A percentile compares a stretch with the other conserved stretches of the same genome.
phyloP scores from a whole-genome alignment of 768 basidiomycete genomes.

The Mycena venus region DNA sequence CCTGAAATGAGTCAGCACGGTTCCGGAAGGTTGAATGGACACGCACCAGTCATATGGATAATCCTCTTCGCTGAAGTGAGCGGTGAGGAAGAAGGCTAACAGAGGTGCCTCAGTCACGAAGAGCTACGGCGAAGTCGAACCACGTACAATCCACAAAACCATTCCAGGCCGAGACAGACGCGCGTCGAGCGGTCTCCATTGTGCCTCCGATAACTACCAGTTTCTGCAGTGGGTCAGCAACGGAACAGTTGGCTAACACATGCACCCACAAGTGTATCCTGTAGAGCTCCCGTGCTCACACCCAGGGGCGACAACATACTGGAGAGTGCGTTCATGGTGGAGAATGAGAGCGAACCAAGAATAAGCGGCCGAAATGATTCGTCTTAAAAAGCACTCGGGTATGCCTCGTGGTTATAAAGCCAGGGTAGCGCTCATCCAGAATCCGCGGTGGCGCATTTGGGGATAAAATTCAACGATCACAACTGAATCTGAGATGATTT shows the following conservation, averaged over 20 bases:
- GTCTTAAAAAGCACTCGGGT: constrained; percentile 30
- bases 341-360: constrained; percentile 50
- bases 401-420: constrained; percentile 28
- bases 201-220: constrained; percentile 92
- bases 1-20: constrained; percentile 56
- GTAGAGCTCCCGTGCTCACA: constrained; percentile 76
- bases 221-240: constrained; percentile 65
- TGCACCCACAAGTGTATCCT: constrained; percentile 79
- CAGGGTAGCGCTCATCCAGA: constrained; percentile 33
- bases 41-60: constrained; percentile 88
- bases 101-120: constrained; percentile 8
- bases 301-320: constrained; percentile 79
- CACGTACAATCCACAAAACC: constrained; percentile 87
- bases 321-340: constrained; percentile 78
- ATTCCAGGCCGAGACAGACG: constrained; percentile 89
- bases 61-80: constrained; percentile 90
- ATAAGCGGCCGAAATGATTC: constrained; percentile 51
- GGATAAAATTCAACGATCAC: constrained; percentile 26
- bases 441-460: constrained; percentile 25
- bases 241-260: not conserved
- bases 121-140: not conserved
- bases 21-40: constrained; percentile 21
- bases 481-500: constrained; percentile 32
- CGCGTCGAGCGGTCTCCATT: constrained; percentile 86
- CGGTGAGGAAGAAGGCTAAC: constrained; percentile 88